phyloP scores from a whole-genome alignment of 2,329 filamentous ascomycete genomes.

The Beauveria medogensis region DNA sequence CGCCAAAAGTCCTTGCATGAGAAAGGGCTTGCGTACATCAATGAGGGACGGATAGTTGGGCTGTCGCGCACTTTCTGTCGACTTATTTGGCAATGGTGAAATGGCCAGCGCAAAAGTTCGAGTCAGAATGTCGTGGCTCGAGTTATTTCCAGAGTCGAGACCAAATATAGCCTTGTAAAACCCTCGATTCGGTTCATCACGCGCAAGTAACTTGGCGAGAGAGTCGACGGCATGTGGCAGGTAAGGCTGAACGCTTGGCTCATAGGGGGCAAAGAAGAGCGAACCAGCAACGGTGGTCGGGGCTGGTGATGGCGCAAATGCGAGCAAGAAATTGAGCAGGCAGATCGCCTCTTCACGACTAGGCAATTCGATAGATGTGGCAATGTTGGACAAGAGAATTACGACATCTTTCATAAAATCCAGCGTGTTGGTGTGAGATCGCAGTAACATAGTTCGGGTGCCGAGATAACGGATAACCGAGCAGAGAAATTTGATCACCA shows the following conservation, averaged over 20 bases:
- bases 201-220: slow-evolving; percentile 81
- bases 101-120: slow-evolving; percentile 81
- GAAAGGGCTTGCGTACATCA: slow-evolving; percentile 75
- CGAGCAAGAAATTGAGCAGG: slow-evolving; percentile 78
- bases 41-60: slow-evolving; percentile 57
- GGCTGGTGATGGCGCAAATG: slow-evolving; percentile 75
- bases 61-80: slow-evolving; percentile 42
- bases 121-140: slow-evolving; percentile 73
- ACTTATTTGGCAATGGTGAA: slow-evolving; percentile 68
- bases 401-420: slow-evolving; percentile 98
- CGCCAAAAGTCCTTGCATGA: slow-evolving; percentile 87
- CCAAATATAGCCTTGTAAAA: slow-evolving; percentile 78
- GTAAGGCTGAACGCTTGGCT: slow-evolving; percentile 76
- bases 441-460: slow-evolving; percentile 78
- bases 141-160: slow-evolving; percentile 53
- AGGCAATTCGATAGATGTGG: slow-evolving; percentile 70
- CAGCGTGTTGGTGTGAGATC: slow-evolving; percentile 74
- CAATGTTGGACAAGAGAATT: slow-evolving; percentile 81
- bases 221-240: slow-evolving; percentile 84
- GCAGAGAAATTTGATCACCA: slow-evolving; percentile 76
- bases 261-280: slow-evolving; percentile 73
- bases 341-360: slow-evolving; percentile 81
- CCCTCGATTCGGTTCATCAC: slow-evolving; percentile 85
- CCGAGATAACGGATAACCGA: slow-evolving; percentile 79
- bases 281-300: slow-evolving; percentile 50